Conservation (phyloP, 2,329 filamentous ascomycete genomes). For the Venturia nashicola region DNA sequence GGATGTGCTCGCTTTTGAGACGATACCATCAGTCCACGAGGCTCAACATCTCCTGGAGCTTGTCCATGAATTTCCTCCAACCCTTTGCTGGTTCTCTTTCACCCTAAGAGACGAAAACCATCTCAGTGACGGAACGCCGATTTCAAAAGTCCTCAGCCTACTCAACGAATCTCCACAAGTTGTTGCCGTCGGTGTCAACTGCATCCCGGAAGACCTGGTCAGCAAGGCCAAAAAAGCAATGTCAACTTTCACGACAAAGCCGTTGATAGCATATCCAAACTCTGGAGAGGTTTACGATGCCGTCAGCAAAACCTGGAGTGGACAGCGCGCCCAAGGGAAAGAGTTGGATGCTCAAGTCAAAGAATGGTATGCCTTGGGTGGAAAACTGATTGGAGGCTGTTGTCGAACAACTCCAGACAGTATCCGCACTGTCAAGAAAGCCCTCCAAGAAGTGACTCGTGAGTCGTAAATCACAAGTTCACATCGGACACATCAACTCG, state of each 20-base stretch:
- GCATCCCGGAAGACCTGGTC: conserved; percentile 25
- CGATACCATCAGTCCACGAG: conserved; percentile 30
- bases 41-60: conserved; percentile 27
- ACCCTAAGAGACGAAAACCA: conserved; percentile 24
- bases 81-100: conserved; percentile 30
- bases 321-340: conserved; percentile 16
- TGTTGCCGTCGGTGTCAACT: conserved; percentile 34
- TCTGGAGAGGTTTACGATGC: conserved; percentile 36
- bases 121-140: conserved; percentile 30
- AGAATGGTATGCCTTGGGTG: conserved; percentile 25
- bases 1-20: conserved; percentile 34
- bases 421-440: conserved; percentile 22
- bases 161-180: conserved; percentile 21
- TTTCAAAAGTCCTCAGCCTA: conserved; percentile 20
- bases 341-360: conserved; percentile 18
- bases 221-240: conserved; percentile 22
- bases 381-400: conserved; percentile 33
- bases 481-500: neutral
- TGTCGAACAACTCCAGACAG: conserved; percentile 33
- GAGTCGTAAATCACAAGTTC: neutral
- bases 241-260: conserved; percentile 19
- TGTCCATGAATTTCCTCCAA: conserved; percentile 25
- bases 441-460: conserved; percentile 11
- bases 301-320: conserved; percentile 23
- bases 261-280: conserved; percentile 32